phyloP scores from a whole-genome alignment of 2,329 filamentous ascomycete species.

The Beauveria medogensis region DNA sequence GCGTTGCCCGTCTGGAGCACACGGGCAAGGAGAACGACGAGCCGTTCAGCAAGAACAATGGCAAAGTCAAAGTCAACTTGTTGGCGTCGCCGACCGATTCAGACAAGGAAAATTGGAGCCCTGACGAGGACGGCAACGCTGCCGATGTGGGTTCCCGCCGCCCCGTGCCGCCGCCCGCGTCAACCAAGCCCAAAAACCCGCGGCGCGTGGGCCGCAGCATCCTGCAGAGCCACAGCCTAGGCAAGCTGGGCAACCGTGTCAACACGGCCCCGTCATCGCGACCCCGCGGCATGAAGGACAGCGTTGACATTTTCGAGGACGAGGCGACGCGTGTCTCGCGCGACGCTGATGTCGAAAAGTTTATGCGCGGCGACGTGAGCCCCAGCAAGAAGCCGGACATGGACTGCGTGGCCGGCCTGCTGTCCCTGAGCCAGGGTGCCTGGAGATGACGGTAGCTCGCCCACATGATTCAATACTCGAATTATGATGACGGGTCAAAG shows the following conservation, averaged over 20 bases:
- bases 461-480: background rate
- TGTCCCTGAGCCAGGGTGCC: conserved; percentile 86
- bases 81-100: conserved; percentile 52
- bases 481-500: background rate
- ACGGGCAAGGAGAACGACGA: conserved; percentile 16
- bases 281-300: conserved; percentile 24
- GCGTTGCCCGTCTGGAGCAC: conserved; percentile 52
- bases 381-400: conserved; percentile 72
- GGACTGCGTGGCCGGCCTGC: conserved; percentile 80
- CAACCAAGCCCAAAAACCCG: conserved; percentile 20
- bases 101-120: conserved; percentile 90
- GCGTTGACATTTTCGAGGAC: conserved; percentile 48
- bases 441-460: conserved; percentile 53
- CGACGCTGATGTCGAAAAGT: conserved; percentile 58
- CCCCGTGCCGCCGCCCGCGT: conserved; percentile 20
- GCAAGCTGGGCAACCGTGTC: conserved; percentile 27
- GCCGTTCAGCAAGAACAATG: conserved; percentile 14
- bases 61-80: conserved; percentile 32
- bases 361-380: conserved; percentile 61
- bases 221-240: conserved; percentile 30
- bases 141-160: conserved; percentile 24
- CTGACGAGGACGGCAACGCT: conserved; percentile 38
- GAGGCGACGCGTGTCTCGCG: conserved; percentile 21
- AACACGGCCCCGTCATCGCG: conserved; percentile 34
- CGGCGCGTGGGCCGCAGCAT: conserved; percentile 35